phyloP scores from a whole-genome alignment of 176 grass and related monocot genomes.

The Oropetium thomaeum region DNA sequence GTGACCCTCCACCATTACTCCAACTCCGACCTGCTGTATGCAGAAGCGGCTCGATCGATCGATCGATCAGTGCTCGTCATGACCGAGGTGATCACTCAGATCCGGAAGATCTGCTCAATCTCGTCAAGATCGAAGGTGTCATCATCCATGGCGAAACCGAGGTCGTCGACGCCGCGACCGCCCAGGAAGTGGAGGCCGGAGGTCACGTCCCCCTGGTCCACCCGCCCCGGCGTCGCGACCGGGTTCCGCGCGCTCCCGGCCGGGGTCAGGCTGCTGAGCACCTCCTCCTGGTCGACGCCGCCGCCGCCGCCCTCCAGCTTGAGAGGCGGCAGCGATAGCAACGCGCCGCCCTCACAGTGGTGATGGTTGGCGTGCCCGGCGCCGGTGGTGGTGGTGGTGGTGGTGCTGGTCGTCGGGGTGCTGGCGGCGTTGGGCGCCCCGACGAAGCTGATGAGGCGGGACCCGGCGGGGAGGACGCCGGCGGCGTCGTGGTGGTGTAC shows the following conservation, averaged over 20 bases:
- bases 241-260: slow-evolving; percentile 29
- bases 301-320: slow-evolving; percentile 31
- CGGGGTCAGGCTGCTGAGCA: slow-evolving; percentile 59
- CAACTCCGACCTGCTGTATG: no score
- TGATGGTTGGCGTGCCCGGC: slow-evolving; percentile 4
- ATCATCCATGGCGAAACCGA: background rate
- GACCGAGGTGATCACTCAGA: background rate
- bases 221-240: background rate
- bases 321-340: background rate
- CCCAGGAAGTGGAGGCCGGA: slow-evolving; percentile 31
- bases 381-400: slow-evolving; percentile 20
- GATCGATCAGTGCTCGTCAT: background rate
- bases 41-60: background rate
- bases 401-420: slow-evolving; percentile 2
- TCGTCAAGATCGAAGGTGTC: slow-evolving; percentile 15
- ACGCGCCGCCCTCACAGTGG: background rate
- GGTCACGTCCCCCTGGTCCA: slow-evolving; percentile 66
- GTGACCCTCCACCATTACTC: background rate
- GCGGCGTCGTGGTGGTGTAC: background rate
- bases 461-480: slow-evolving; percentile 4
- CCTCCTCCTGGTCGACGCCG: slow-evolving; percentile 49
- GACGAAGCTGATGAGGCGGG: slow-evolving; percentile 56
- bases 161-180: background rate
- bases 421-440: background rate
- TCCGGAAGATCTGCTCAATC: background rate